These are phyloP conservation scores for Ceratocystis colombiana DNA, from an alignment of 2,329 filamentous ascomycete genomes.

Conservation along the genomic window DNA sequence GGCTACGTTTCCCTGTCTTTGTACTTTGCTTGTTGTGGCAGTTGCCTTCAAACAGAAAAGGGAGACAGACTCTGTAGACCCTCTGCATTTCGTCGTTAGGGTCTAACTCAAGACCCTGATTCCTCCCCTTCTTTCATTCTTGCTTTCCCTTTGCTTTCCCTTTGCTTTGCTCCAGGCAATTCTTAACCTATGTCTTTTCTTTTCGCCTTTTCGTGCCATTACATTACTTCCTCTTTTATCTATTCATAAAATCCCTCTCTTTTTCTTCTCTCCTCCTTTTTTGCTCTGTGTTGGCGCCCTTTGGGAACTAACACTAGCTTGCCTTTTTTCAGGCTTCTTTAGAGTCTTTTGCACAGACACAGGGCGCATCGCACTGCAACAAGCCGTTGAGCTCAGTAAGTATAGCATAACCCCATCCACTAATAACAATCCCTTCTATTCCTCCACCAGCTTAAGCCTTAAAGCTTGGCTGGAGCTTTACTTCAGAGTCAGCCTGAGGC, in stretches of 20 bases:
- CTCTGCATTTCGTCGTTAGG: no score
- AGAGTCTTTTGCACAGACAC: background rate
- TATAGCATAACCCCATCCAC: slow-evolving; percentile 11
- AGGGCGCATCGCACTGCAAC: background rate
- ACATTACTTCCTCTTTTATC: slow-evolving; percentile 5
- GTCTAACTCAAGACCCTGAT: no score
- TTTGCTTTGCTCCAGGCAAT: background rate
- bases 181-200: slow-evolving; percentile 2
- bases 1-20: background rate
- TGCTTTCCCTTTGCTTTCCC: slow-evolving; percentile 4
- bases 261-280: background rate
- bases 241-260: background rate
- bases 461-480: background rate
- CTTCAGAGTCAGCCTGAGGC: no score
- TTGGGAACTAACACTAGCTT: background rate
- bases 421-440: slow-evolving; percentile 7
- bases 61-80: background rate
- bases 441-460: background rate
- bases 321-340: background rate
- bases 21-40: background rate
- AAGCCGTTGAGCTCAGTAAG: background rate
- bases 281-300: slow-evolving; percentile 3
- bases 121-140: background rate
- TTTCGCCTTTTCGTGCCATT: background rate
- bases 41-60: background rate